Evolutionary conservation across 2,329 filamentous ascomycete species (phyloP).

Genomic region (Diaporthe australafricana): DNA sequence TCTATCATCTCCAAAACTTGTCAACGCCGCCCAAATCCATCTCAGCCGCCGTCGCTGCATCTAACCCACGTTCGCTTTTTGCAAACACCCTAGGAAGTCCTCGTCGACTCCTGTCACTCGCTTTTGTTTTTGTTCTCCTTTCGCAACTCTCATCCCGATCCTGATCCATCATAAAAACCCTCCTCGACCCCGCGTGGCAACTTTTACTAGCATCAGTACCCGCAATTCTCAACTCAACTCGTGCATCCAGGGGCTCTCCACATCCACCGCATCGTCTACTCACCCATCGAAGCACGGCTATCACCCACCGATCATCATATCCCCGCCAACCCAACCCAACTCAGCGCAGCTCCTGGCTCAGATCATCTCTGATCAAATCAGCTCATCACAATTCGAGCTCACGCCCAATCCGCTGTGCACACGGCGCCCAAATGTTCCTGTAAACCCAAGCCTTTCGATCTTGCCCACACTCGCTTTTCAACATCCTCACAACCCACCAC

Average conservation of each 20-base stretch:
- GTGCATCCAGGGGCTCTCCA: conserved; percentile 25
- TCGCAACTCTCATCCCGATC: conserved; percentile 7
- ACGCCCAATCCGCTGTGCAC: background rate
- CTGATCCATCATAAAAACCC: conserved; percentile 22
- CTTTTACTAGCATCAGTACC: conserved; percentile 37
- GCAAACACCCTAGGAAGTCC: conserved; percentile 71
- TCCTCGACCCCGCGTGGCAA: conserved; percentile 27
- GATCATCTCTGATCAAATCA: conserved; percentile 11
- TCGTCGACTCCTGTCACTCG: conserved; percentile 82
- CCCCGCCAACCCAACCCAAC: conserved; percentile 17
- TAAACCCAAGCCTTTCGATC: conserved; percentile 38
- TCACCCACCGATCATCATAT: conserved; percentile 26
- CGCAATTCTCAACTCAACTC: conserved; percentile 33
- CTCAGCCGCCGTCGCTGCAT: conserved; percentile 53
- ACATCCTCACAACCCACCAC: conserved; percentile 43
- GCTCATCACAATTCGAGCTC: conserved; percentile 10
- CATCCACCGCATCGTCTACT: conserved; percentile 24
- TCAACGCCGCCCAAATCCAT: conserved; percentile 49
- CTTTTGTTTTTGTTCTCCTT: conserved; percentile 66
- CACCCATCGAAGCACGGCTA: conserved; percentile 25
- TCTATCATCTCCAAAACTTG: conserved; percentile 33
- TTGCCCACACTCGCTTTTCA: conserved; percentile 40
- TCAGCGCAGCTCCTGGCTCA: conserved; percentile 14
- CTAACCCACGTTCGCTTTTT: conserved; percentile 63
- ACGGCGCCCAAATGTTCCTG: conserved; percentile 24